These are phyloP conservation scores for Kodamaea derodonti DNA, from an alignment of 1,139 yeast genomes.

Conservation along the genomic window DNA sequence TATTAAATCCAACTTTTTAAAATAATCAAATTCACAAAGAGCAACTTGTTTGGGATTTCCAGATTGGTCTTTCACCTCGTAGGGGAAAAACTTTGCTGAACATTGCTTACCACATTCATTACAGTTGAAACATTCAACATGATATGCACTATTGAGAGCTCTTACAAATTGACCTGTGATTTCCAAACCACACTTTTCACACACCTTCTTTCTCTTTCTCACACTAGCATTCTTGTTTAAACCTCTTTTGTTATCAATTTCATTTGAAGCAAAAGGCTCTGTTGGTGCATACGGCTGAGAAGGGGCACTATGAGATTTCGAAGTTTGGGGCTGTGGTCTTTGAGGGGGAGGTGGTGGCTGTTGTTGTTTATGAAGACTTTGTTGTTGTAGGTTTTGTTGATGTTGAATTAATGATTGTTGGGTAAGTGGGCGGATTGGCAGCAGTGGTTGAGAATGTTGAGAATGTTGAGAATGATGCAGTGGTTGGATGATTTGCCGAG, in stretches of 20 bases:
- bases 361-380: constrained; percentile 1
- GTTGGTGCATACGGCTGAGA: constrained; percentile 1
- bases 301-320: constrained; percentile 1
- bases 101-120: constrained; percentile 77
- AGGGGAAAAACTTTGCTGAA: constrained; percentile 68
- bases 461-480: not conserved
- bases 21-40: constrained; percentile 90
- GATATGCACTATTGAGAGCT: constrained; percentile 76
- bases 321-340: constrained; percentile 8
- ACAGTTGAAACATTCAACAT: constrained; percentile 84
- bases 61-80: constrained; percentile 34
- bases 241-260: not conserved
- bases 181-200: constrained; percentile 61
- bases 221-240: constrained; percentile 8
- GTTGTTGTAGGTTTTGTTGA: not conserved
- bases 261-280: not conserved
- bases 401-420: constrained; percentile 1
- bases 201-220: constrained; percentile 34
- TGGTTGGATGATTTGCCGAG: not conserved
- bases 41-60: constrained; percentile 52
- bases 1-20: constrained; percentile 74
- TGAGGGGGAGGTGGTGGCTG: not conserved
- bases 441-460: not conserved
- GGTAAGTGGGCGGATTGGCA: not conserved
- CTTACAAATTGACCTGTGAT: constrained; percentile 83